Evolutionary conservation across 1,284 basidiomycete genomes (phyloP).

Genomic region (Ceratorhiza oryzae-sativae): DNA sequence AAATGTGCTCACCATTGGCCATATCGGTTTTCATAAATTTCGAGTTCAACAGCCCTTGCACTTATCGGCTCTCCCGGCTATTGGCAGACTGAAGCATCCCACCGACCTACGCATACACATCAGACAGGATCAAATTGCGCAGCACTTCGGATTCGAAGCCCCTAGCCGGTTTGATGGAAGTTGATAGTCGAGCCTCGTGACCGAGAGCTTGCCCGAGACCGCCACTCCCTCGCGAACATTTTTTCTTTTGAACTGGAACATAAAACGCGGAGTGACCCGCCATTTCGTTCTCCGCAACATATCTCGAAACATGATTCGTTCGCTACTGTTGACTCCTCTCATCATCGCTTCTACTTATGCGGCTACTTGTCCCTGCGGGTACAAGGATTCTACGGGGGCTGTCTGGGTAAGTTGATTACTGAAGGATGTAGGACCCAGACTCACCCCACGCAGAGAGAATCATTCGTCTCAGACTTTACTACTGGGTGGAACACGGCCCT

Average conservation of each 20-base stretch:
- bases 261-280: not conserved
- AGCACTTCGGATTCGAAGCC: not conserved
- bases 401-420: slow-evolving; percentile 41
- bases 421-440: not conserved
- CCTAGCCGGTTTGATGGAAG: not conserved
- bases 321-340: slow-evolving; percentile 3
- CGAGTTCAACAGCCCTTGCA: too few relatives aligned
- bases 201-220: not conserved
- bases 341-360: slow-evolving; percentile 5
- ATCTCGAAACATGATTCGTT: slow-evolving; percentile 5
- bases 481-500: slow-evolving; percentile 10
- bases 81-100: too few relatives aligned
- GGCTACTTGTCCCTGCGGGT: slow-evolving; percentile 42
- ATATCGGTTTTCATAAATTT: too few relatives aligned
- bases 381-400: slow-evolving; percentile 40
- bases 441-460: slow-evolving; percentile 36
- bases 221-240: not conserved
- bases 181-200: not conserved
- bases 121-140: too few relatives aligned
- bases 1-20: too few relatives aligned
- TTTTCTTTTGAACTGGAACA: not conserved
- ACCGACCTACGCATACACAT: too few relatives aligned
- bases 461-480: slow-evolving; percentile 40
- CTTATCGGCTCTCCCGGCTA: too few relatives aligned
- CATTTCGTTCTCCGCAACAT: not conserved